These are phyloP conservation scores for Coriaria nepalensis DNA, from an alignment of 306 rosid genomes.

Conservation along the genomic window DNA sequence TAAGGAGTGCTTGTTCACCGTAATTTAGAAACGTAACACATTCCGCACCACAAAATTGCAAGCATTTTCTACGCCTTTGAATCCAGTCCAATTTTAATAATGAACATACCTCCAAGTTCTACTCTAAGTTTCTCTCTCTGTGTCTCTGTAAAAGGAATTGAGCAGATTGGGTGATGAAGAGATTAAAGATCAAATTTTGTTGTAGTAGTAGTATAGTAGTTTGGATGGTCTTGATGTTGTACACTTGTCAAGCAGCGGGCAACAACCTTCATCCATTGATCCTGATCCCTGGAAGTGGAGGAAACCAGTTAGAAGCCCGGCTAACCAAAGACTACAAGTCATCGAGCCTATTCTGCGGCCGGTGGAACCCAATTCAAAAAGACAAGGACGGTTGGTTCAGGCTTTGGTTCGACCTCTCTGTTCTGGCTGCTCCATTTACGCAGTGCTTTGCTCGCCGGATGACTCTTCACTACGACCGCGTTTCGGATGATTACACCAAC, in stretches of 20 bases:
- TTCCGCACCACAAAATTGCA: background rate
- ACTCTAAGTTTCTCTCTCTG: background rate
- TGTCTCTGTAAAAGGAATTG: background rate
- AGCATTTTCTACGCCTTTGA: too few relatives aligned
- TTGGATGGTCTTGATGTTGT: constrained; percentile 25
- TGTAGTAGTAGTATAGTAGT: too few relatives aligned
- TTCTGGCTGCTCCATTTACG: constrained; percentile 57
- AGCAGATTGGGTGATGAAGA: too few relatives aligned
- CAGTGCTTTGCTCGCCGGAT: constrained; percentile 70
- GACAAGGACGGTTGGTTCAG: constrained; percentile 65
- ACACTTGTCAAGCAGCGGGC: constrained; percentile 32
- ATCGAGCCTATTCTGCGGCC: constrained; percentile 35
- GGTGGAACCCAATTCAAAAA: constrained; percentile 48
- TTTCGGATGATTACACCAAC: constrained; percentile 49
- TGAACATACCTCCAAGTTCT: too few relatives aligned
- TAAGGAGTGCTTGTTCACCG: too few relatives aligned
- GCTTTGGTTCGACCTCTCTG: constrained; percentile 66
- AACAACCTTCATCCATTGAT: constrained; percentile 48
- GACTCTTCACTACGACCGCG: constrained; percentile 47
- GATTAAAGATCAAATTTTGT: too few relatives aligned
- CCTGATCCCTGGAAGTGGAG: constrained; percentile 74
- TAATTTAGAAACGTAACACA: too few relatives aligned
- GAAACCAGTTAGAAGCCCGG: constrained; percentile 78
- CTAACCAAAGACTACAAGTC: constrained; percentile 41
- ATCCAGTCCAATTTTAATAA: background rate